phyloP scores from a whole-genome alignment of 495 filamentous ascomycete species.

The Podospora appendiculata region DNA sequence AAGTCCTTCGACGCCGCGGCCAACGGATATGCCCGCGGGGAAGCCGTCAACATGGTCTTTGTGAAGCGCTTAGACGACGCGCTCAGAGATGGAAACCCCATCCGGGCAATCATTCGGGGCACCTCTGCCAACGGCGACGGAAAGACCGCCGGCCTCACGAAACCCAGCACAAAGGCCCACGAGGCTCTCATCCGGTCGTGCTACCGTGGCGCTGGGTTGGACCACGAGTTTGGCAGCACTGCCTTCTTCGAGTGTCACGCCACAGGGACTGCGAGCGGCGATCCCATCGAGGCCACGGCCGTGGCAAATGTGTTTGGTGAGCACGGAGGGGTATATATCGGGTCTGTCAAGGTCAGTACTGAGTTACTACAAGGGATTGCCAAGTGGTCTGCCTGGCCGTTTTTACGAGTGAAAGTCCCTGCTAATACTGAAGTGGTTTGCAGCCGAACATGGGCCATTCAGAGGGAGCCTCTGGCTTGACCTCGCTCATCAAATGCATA shows the following conservation, averaged over 20 bases:
- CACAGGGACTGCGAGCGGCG: not conserved
- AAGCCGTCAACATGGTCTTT: conserved; percentile 36
- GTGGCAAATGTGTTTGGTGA: not conserved
- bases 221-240: not conserved
- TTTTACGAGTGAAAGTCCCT: no score
- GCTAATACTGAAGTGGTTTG: not conserved
- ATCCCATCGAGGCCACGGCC: not conserved
- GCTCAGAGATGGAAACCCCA: conserved; percentile 35
- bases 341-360: not conserved
- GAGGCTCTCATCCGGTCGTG: not conserved
- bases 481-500: not conserved
- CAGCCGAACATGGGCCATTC: not conserved
- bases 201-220: not conserved
- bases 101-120: conserved; percentile 48
- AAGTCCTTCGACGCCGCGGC: conserved; percentile 21
- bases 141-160: conserved; percentile 36
- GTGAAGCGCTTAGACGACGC: conserved; percentile 45
- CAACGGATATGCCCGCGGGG: conserved; percentile 48
- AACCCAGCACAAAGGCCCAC: conserved; percentile 34
- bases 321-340: not conserved
- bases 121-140: conserved; percentile 44
- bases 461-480: not conserved
- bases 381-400: no score
- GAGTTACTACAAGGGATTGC: no score
- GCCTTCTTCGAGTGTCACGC: not conserved